A percentile compares a stretch with the other conserved stretches of the same genome.
Evolutionary conservation across 331 rosid species (phyloP).

Genomic region (Telfairia occidentalis): DNA sequence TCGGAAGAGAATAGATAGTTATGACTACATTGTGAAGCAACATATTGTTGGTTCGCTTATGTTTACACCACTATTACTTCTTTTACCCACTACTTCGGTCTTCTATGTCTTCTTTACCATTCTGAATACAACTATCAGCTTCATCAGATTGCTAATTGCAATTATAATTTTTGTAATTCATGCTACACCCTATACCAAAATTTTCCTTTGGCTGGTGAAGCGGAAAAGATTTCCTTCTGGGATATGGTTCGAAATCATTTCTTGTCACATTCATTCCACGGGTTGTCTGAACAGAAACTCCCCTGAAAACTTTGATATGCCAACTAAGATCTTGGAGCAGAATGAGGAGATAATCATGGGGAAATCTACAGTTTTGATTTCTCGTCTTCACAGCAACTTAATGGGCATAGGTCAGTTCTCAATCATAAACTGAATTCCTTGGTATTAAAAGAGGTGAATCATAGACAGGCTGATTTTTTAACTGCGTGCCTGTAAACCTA

Average conservation of each 20-base stretch:
- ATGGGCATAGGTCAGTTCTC: constrained; percentile 61
- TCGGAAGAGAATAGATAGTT: constrained; percentile 81
- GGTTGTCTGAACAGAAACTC: constrained; percentile 17
- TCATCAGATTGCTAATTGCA: constrained; percentile 57
- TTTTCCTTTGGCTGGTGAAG: constrained; percentile 56
- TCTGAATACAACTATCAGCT: constrained; percentile 48
- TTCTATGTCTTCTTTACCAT: constrained; percentile 83
- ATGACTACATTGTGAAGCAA: constrained; percentile 80
- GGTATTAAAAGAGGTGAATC: neutral
- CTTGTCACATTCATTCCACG: constrained; percentile 29
- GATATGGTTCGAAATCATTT: constrained; percentile 67
- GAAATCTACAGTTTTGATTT: constrained; percentile 44
- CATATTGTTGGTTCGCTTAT: constrained; percentile 83
- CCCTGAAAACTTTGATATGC: constrained; percentile 18
- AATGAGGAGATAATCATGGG: constrained; percentile 23
- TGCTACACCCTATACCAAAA: constrained; percentile 68
- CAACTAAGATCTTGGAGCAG: constrained; percentile 22
- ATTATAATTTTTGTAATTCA: constrained; percentile 55
- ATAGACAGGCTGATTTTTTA: neutral
- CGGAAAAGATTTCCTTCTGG: constrained; percentile 74
- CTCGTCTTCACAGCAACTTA: constrained; percentile 67
- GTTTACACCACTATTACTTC: constrained; percentile 68
- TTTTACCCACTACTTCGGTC: constrained; percentile 79
- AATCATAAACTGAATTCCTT: constrained; percentile 9
- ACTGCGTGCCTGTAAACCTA: neutral